Conservation (phyloP, 106 monocot species). For the Dendrobium chrysotoxum region DNA sequence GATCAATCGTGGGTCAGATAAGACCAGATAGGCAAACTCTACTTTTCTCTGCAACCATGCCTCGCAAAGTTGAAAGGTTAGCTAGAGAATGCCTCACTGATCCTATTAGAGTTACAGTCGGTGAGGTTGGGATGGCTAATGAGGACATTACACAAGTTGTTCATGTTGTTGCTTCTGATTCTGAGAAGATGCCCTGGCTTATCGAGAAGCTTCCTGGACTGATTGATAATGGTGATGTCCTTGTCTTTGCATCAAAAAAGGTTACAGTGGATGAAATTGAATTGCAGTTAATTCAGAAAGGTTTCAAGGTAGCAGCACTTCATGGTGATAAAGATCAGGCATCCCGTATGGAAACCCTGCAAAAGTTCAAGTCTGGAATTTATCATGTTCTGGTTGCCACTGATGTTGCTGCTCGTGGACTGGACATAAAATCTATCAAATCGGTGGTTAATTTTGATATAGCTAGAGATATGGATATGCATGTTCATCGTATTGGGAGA, state of each 20-base stretch:
- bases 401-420: constrained; percentile 95
- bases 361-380: constrained; percentile 78
- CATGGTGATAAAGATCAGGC: constrained; percentile 99
- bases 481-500: constrained; percentile 95
- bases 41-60: constrained; percentile 97
- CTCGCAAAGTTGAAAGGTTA: constrained; percentile 75
- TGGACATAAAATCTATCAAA: constrained; percentile 93
- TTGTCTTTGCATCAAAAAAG: constrained; percentile 90
- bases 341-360: constrained; percentile 87
- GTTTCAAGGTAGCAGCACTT: constrained; percentile 74
- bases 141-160: constrained; percentile 96
- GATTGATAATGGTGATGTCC: constrained; percentile 94
- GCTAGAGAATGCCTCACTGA: constrained; percentile 80
- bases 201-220: constrained; percentile 62
- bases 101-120: constrained; percentile 86
- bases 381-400: constrained; percentile 92
- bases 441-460: constrained; percentile 95
- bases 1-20: constrained; percentile 91
- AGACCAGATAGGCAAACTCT: constrained; percentile 92
- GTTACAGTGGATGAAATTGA: constrained; percentile 85
- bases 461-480: constrained; percentile 94
- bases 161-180: constrained; percentile 72
- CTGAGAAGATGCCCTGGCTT: constrained; percentile 91
- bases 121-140: constrained; percentile 86
- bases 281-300: constrained; percentile 49